These are phyloP conservation scores for Pichia membranifaciens DNA, from an alignment of 805 yeast species.

Conservation along the genomic window DNA sequence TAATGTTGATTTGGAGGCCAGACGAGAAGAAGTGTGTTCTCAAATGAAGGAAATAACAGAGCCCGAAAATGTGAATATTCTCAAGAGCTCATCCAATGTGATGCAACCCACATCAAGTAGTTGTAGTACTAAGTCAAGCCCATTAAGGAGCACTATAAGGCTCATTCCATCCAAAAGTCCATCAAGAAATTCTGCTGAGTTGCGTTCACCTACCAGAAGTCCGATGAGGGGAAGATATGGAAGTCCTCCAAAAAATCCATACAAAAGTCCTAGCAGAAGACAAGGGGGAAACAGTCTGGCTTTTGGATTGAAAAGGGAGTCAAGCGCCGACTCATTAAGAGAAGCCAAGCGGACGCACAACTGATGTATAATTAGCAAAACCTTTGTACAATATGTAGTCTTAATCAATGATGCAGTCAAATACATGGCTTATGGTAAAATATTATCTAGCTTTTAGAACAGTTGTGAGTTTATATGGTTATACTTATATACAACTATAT, in stretches of 20 bases:
- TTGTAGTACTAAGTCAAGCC: not conserved
- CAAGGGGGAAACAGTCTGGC: not conserved
- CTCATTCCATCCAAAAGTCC: not conserved
- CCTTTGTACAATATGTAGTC: no score
- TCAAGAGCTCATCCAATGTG: no score
- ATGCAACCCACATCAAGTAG: not conserved
- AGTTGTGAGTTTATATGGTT: no score
- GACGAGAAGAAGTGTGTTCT: not conserved
- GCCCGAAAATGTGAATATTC: not conserved
- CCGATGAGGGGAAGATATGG: not conserved
- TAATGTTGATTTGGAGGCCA: not conserved
- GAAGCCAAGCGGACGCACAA: not conserved
- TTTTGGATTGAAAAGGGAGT: not conserved
- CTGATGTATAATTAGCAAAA: no score
- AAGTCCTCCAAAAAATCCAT: not conserved
- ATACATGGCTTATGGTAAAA: no score
- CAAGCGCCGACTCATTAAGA: not conserved
- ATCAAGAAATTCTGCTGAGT: not conserved
- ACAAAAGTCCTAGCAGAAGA: conserved; percentile 2
- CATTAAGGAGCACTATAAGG: not conserved
- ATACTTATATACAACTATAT: no score
- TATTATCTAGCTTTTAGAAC: no score
- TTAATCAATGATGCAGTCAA: no score
- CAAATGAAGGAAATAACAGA: not conserved
- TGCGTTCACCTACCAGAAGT: not conserved